Percentiles rank a stretch among this genome's conserved stretches.
Evolutionary conservation across 257 asterid species (phyloP).

Genomic region (Przewalskia tangutica): DNA sequence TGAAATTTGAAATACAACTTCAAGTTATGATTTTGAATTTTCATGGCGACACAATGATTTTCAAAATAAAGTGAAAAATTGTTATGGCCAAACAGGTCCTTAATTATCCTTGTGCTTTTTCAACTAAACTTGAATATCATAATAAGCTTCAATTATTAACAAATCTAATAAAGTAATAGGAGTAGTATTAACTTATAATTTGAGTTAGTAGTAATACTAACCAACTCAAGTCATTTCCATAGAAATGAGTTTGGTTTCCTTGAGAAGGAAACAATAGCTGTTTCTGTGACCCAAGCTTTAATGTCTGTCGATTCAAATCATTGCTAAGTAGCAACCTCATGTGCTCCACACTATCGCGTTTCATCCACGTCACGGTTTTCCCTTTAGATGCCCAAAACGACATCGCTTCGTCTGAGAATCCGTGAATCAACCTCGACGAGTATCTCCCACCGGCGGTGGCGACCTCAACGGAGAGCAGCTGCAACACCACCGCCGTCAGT

Average conservation of each 20-base stretch:
- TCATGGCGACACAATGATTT: too few species aligned
- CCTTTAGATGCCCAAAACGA: slow-evolving; percentile 24
- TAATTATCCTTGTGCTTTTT: neutral
- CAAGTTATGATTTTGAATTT: too few species aligned
- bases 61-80: too few species aligned
- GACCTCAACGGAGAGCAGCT: neutral
- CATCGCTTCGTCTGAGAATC: slow-evolving; percentile 47
- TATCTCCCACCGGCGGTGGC: slow-evolving; percentile 17
- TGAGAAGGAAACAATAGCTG: slow-evolving; percentile 35
- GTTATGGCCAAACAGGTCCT: too few species aligned
- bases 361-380: slow-evolving; percentile 30
- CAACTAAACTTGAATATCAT: neutral
- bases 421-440: slow-evolving; percentile 50
- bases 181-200: too few species aligned
- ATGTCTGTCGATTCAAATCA: slow-evolving; percentile 60
- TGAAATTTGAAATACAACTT: too few species aligned
- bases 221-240: slow-evolving; percentile 83
- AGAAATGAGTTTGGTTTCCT: slow-evolving; percentile 41
- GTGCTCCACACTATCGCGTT: slow-evolving; percentile 37
- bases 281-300: slow-evolving; percentile 43
- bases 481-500: neutral
- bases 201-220: slow-evolving; percentile 9
- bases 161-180: neutral
- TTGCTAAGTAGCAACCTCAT: slow-evolving; percentile 36
- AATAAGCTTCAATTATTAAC: neutral